Conservation (phyloP, 306 rosid genomes). For the Cicer judaicum region DNA sequence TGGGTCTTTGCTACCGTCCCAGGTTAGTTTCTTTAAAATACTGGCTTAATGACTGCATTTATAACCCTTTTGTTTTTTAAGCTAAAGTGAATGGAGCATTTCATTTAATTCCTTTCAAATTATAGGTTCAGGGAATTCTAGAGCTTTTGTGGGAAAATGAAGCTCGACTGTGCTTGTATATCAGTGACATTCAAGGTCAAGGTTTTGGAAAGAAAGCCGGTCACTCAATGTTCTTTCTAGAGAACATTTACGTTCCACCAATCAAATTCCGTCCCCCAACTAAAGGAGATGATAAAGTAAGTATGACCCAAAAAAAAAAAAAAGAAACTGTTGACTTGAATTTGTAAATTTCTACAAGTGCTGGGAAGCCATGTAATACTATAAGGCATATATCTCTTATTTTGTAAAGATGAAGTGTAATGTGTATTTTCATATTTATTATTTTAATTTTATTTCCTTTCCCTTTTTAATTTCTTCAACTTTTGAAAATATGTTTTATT, state of each 20-base stretch:
- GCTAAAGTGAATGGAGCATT: not conserved
- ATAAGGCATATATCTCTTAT: not conserved
- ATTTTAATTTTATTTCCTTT: not conserved
- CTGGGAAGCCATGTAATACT: not conserved
- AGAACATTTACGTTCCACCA: slow-evolving; percentile 86
- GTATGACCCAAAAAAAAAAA: slow-evolving; percentile 37
- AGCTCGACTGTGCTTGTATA: slow-evolving; percentile 63
- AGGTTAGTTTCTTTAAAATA: slow-evolving; percentile 56
- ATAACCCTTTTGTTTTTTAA: slow-evolving; percentile 18
- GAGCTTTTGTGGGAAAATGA: slow-evolving; percentile 77
- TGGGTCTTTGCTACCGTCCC: slow-evolving; percentile 72
- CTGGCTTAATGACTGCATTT: not conserved
- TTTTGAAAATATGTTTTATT: slow-evolving; percentile 1
- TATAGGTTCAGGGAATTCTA: slow-evolving; percentile 67
- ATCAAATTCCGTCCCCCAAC: slow-evolving; percentile 91
- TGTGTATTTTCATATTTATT: not conserved
- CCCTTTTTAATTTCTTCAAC: slow-evolving; percentile 6
- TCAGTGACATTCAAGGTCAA: slow-evolving; percentile 74
- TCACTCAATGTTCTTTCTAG: slow-evolving; percentile 81
- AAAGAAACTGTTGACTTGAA: slow-evolving; percentile 2
- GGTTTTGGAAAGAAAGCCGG: slow-evolving; percentile 72
- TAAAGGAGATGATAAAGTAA: slow-evolving; percentile 78
- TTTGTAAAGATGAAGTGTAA: slow-evolving; percentile 6
- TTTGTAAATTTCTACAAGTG: not conserved
- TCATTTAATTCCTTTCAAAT: slow-evolving; percentile 28